Conservation (phyloP, 805 yeast species). For the Yarrowia sp. region DNA sequence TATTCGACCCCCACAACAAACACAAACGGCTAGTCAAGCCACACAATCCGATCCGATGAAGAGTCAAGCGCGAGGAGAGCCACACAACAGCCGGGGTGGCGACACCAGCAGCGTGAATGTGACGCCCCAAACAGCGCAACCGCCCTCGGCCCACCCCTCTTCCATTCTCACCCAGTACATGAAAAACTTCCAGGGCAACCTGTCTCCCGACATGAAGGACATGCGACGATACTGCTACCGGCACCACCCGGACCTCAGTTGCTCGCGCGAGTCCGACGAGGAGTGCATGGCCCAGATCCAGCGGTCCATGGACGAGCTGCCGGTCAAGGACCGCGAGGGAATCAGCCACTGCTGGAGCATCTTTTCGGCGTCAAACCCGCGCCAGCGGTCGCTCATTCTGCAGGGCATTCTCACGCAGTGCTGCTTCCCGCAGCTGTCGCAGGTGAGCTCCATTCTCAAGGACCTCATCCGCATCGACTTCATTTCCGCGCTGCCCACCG, state of each 20-base stretch:
- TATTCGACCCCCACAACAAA: no score
- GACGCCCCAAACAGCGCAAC: neutral
- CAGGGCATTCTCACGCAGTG: constrained; percentile 85
- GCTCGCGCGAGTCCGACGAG: constrained; percentile 67
- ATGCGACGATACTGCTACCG: constrained; percentile 66
- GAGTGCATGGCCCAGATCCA: constrained; percentile 64
- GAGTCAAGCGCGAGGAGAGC: neutral
- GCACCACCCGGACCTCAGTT: constrained; percentile 84
- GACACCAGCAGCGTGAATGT: no score
- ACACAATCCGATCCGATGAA: constrained; percentile 11
- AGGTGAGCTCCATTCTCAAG: constrained; percentile 74
- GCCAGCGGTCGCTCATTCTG: constrained; percentile 69
- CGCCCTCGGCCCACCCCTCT: constrained; percentile 23
- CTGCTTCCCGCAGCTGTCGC: constrained; percentile 93
- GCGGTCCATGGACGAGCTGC: constrained; percentile 44
- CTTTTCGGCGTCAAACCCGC: constrained; percentile 69
- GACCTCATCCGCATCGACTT: constrained; percentile 84
- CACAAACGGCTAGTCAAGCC: neutral
- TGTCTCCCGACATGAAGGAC: constrained; percentile 23
- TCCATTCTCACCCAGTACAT: constrained; percentile 24
- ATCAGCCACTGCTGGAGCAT: constrained; percentile 81
- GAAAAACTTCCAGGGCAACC: constrained; percentile 24
- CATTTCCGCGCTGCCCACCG: constrained; percentile 79
- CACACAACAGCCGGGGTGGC: neutral
- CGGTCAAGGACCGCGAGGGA: constrained; percentile 67